Base-by-base conservation (phyloP, 2,329 filamentous ascomycete genomes). In the Xylaria digitata region DNA sequence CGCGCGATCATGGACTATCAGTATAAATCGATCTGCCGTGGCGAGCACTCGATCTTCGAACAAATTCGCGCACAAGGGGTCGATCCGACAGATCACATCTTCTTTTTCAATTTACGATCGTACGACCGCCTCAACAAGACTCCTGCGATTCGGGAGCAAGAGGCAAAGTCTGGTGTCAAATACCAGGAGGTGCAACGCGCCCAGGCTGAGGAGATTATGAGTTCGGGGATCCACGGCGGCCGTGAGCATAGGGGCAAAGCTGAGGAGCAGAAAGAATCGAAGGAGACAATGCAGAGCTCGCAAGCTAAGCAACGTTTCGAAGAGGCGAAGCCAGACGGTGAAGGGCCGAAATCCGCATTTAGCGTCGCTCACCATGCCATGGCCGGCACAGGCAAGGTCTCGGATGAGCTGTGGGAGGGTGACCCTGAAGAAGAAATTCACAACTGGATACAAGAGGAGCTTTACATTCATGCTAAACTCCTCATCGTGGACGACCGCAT, bases 1-100 rank as follows among this genome's bases (percentile, higher is more conserved):
- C 82, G 93, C 55, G 95, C 94, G 11, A 99, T 98, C 75, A 98
- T 99, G 93, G 94, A 98, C 77, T 98, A 97, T 76, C 96, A 98
- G 77, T 99, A 96, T 84, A 97, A 96, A 80, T 97, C 93, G 0
- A 97, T 99, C 71, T 93, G 91, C 75, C 90, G 96, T 50, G 96
- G 96, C 6, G 91, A 96, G 70, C 85, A 98, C 76, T 97, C 93
- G 4, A 98, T 99, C 59, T 96, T 92, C 73, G 93, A 88, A 45
- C 90, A 92, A 75, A 89, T 97, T 65, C 83, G 84, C 64, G 87
- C 87, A 6, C 84, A 92, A 69, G 94, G 92, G 1, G 87, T 96
- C 1, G 89, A 97, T 73, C 93, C 94, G 0, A 86, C 75, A 0
- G 75, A 97, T 67, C 87, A 98, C 79, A 89, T 99, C 37, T 97